These are phyloP conservation scores for Diaporthe citri DNA, from an alignment of 2,329 filamentous ascomycete species.

Conservation along the genomic window DNA sequence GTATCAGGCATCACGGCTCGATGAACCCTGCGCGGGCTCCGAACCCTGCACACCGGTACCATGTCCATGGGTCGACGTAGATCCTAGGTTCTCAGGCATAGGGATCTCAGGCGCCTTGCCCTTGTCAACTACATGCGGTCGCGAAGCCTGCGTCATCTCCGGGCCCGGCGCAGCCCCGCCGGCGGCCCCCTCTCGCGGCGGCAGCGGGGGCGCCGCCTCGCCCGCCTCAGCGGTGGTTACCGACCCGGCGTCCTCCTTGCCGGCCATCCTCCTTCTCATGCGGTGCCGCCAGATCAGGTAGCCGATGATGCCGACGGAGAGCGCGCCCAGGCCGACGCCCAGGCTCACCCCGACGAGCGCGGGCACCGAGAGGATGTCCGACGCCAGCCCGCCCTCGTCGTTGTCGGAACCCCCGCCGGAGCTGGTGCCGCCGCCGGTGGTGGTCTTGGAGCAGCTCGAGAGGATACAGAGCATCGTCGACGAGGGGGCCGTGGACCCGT, in stretches of 20 bases:
- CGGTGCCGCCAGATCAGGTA: slow-evolving; percentile 36
- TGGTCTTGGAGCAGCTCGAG: slow-evolving; percentile 22
- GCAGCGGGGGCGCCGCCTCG: background rate
- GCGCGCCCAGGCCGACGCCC: slow-evolving; percentile 28
- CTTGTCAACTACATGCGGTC: background rate
- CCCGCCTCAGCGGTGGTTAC: slow-evolving; percentile 24
- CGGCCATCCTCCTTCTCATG: slow-evolving; percentile 30
- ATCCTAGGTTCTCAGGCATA: slow-evolving; percentile 10
- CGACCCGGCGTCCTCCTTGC: background rate
- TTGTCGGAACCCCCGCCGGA: background rate
- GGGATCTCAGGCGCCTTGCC: slow-evolving; percentile 31
- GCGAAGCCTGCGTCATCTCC: slow-evolving; percentile 25
- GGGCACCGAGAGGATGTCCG: slow-evolving; percentile 27
- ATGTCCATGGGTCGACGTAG: background rate
- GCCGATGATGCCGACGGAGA: slow-evolving; percentile 19
- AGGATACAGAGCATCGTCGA: slow-evolving; percentile 43
- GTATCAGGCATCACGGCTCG: background rate
- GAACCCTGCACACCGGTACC: background rate
- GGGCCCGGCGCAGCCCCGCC: background rate
- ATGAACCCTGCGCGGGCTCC: background rate
- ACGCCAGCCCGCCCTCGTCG: background rate
- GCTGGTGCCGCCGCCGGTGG: background rate
- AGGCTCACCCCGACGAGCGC: slow-evolving; percentile 35
- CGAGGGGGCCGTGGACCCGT: slow-evolving; percentile 45
- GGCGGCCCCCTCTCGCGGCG: background rate